Evolutionary conservation across 306 rosid genomes (phyloP), one percentile per base, ranked within the genome.

Genomic region (Gynostemma pentaphyllum): DNA sequence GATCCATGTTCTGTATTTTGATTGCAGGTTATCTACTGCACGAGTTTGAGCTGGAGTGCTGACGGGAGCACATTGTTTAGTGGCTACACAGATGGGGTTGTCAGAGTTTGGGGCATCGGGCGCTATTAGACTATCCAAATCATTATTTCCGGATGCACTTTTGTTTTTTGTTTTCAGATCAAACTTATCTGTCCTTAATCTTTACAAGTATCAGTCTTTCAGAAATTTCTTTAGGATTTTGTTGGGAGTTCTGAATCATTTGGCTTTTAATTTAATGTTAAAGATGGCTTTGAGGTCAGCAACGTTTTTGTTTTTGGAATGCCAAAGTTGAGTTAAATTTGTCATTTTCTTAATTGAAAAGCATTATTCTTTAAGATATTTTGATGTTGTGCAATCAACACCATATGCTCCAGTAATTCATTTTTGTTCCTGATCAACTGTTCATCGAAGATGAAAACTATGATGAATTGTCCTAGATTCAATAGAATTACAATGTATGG

Each of bases 51-150:
- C 86, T 90, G 97, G 95, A 90, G 88, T 30, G 90, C 83, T 0
- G 97, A 90, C 82, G 99, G 99, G 50, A 88, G 95, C 95, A 94
- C 99, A 5, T 70, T 94, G 80, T 94, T 94, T 45, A 89, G 99
- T 45, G 99, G 99, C 4, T 94, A 94, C 40, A 88, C 99, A 0
- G 99, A 94, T 11, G 99, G 99, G 2, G 90, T 94, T 6, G 76
- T 94, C 68, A 76, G 99, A 78, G 99, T 94, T 13, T 94, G 99
- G 99, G 99, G 82, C 0, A 84, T 88, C 36, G 99, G 97, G 0
- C 99, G 97, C 19, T 80, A 55, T 39, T 78, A 88, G 70, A 41
- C 39, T 14, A 61, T 61, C 66, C 23, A 61, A n/a, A n/a, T 42
- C 11, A 23, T 41, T 61, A 61, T 61, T 61, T 61, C 34, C 36